Conservation (phyloP, 2,329 filamentous ascomycete species). For the Bipolaris gigantea region DNA sequence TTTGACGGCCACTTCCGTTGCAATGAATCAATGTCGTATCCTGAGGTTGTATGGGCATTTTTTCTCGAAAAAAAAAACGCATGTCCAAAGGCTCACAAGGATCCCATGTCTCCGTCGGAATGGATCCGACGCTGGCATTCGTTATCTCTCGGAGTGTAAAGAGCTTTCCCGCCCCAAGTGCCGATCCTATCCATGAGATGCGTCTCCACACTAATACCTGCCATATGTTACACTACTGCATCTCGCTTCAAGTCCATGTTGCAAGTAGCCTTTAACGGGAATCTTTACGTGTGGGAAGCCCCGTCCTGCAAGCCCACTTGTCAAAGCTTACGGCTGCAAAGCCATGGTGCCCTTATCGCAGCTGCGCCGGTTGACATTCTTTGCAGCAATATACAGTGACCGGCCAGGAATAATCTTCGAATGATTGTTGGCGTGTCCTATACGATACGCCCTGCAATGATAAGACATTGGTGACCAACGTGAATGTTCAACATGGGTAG, state of each 20-base stretch:
- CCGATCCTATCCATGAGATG: slow-evolving; percentile 9
- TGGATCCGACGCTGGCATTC: not conserved
- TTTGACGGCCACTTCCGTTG: not conserved
- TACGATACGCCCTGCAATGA: slow-evolving; percentile 10
- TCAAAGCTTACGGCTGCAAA: slow-evolving; percentile 3
- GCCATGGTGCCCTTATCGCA: slow-evolving; percentile 22
- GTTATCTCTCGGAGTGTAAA: slow-evolving; percentile 9
- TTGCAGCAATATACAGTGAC: slow-evolving; percentile 3
- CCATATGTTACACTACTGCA: slow-evolving; percentile 25
- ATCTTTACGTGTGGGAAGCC: slow-evolving; percentile 11
- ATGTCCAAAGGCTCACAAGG: not conserved
- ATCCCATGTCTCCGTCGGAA: not conserved
- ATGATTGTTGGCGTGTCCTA: not conserved
- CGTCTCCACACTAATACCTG: slow-evolving; percentile 25
- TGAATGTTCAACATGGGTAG: slow-evolving; percentile 8
- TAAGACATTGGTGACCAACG: slow-evolving; percentile 26
- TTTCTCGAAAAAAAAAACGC: not conserved
- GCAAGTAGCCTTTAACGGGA: slow-evolving; percentile 4
- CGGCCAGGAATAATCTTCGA: not conserved
- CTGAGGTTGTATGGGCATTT: not conserved
- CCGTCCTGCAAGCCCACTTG: slow-evolving; percentile 7
- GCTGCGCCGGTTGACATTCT: slow-evolving; percentile 5
- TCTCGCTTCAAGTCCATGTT: slow-evolving; percentile 6
- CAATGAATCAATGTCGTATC: slow-evolving; percentile 3
- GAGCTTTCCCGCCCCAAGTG: not conserved